Evolutionary conservation across 257 asterid genomes (phyloP).

Genomic region (Solanum gracilifrons): DNA sequence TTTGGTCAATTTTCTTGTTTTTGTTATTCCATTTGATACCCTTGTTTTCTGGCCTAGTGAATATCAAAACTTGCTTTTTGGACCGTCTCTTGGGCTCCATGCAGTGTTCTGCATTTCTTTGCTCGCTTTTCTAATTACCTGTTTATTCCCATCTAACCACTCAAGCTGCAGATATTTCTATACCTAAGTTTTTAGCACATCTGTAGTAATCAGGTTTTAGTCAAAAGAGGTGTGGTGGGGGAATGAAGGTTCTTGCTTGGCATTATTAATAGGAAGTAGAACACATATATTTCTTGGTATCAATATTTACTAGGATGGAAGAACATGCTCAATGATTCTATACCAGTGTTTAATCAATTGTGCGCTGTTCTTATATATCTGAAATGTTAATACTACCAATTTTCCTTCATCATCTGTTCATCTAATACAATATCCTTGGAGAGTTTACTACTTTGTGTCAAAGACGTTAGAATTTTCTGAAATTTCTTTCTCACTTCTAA

Average conservation of each 20-base stretch:
- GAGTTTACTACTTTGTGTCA: not conserved
- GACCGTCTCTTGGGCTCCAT: not conserved
- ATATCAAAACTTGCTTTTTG: not conserved
- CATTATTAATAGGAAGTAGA: not conserved
- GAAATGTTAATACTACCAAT: not conserved
- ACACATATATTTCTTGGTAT: not conserved
- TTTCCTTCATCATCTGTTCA: not conserved
- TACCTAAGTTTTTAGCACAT: not conserved
- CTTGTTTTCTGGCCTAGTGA: not conserved
- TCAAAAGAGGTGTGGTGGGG: not conserved
- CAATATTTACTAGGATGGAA: not conserved
- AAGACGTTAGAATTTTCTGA: not conserved
- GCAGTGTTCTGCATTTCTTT: not conserved
- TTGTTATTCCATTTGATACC: not conserved
- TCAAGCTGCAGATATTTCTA: not conserved
- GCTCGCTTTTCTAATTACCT: not conserved
- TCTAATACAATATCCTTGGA: not conserved
- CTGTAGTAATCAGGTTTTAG: not conserved
- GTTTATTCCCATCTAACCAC: not conserved
- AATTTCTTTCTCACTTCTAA: not conserved
- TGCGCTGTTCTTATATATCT: not conserved
- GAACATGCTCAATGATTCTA: not conserved
- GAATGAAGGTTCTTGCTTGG: not conserved
- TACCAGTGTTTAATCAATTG: not conserved
- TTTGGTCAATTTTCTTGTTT: not conserved